These are phyloP conservation scores for Fusarium nisikadoi DNA, from an alignment of 2,329 filamentous ascomycete species.

Conservation along the genomic window DNA sequence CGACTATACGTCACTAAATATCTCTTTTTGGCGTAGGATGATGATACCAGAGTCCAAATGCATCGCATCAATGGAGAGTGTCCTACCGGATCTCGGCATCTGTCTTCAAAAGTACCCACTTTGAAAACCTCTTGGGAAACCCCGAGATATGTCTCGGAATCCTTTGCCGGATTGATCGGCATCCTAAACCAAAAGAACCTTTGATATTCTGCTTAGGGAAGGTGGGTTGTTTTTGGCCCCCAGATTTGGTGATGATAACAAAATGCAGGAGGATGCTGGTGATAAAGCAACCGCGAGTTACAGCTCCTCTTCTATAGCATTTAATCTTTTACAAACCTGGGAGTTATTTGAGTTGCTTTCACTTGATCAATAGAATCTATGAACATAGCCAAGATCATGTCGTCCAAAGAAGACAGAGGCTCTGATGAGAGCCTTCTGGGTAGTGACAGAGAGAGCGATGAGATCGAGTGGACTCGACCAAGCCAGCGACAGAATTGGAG, in stretches of 20 bases:
- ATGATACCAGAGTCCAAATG: not conserved
- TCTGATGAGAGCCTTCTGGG: not conserved
- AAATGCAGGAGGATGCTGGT: no score
- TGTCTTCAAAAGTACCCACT: not conserved
- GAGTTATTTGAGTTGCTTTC: accelerated
- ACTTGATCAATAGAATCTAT: accelerated
- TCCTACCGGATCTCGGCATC: not conserved
- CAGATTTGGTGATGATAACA: not conserved
- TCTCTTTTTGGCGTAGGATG: not conserved
- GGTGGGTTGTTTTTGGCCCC: not conserved
- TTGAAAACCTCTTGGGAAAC: not conserved
- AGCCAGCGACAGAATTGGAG: not conserved
- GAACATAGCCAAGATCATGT: not conserved
- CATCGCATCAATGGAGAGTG: not conserved
- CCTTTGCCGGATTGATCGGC: not conserved
- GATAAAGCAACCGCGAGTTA: not conserved
- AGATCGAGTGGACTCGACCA: not conserved
- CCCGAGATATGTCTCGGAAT: not conserved
- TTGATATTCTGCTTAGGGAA: not conserved
- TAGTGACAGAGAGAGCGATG: not conserved
- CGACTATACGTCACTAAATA: not conserved
- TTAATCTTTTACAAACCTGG: not conserved
- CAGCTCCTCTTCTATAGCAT: no score
- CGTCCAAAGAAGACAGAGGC: not conserved
- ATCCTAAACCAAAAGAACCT: not conserved